Base-by-base conservation (phyloP, 176 grass and related monocot species). In the Oryza glaberrima region DNA sequence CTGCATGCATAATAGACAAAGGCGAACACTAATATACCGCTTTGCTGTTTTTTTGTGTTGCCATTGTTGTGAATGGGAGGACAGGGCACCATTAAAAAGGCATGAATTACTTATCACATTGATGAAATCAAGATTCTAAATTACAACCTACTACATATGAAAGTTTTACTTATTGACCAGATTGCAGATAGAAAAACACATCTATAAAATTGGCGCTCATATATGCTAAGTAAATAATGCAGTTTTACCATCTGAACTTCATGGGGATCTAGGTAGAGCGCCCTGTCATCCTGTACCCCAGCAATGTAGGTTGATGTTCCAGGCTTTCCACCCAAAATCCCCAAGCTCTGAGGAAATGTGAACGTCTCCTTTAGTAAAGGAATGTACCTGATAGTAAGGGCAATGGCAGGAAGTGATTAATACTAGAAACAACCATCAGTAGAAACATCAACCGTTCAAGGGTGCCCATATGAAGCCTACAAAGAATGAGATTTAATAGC, bases 241-340 rank as follows among this genome's bases (percentile, higher is more conserved):
- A 70, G 41, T 47, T 72, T 77, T 92, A 99, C 97, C 86, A 75
- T 51, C 84, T 96, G 97, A 60, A 92, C 90, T 38, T 99, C 94
- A 89, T 99, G 97, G 44, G 97, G 97, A 81, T 99, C 94, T 63
- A 99, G 86, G 82, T 96, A 99, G 43, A 99, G 79, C 9, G 92
- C 94, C 45, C 90, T 96, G 71, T 99, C 94, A 65, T 99, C 97
- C 73, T 99, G 94, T 74, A 99, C 75, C n/a, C 97, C 97, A 75
- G 90, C 92, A 80, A 99, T 92, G 73, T 96, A 99, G 74, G 97
- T 99, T 72, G 97, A 99, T 25, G 90, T 78, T 56, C 97, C 97
- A 74, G 97, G 97, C 84, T 92, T 99, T 78, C 97, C 97, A 85
- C 97, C 94, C 83, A 99, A 85, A 92, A 99, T 99, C 36, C 97